Percentiles rank a stretch among this genome's conserved stretches.
phyloP scores from a whole-genome alignment of 2,329 filamentous ascomycete species.

The Sarocladium oryzae region DNA sequence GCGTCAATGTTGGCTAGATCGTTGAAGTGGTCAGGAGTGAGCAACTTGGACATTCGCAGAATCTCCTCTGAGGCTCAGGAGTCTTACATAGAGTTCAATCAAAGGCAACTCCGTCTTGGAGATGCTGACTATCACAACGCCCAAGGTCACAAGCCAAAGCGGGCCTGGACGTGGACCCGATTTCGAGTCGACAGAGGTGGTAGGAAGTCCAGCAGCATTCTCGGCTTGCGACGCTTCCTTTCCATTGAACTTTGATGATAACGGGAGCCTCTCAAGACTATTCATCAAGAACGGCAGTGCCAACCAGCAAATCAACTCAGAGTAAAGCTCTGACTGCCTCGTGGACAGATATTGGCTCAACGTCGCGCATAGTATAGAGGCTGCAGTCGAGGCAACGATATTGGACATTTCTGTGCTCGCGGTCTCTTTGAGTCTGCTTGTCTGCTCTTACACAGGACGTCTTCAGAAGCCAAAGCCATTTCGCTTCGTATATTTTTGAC shows the following conservation, averaged over 20 bases:
- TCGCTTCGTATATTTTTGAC: too few relatives aligned
- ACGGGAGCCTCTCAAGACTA: not conserved
- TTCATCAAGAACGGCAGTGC: constrained; percentile 20
- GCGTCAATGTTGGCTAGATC: constrained; percentile 18
- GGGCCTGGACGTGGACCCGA: not conserved
- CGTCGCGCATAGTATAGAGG: constrained; percentile 20
- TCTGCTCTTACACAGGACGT: too few relatives aligned
- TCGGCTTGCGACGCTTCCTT: not conserved
- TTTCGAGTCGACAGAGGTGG: not conserved
- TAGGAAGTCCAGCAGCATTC: not conserved
- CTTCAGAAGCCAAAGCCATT: too few relatives aligned
- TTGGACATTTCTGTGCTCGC: too few relatives aligned
- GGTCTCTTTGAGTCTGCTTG: too few relatives aligned
- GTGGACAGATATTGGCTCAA: constrained; percentile 17
- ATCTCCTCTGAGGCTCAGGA: constrained; percentile 13
- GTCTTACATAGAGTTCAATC: constrained; percentile 3
- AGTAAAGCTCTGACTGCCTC: constrained; percentile 21
- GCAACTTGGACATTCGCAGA: constrained; percentile 11
- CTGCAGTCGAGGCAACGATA: too few relatives aligned
- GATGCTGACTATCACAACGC: constrained; percentile 1
- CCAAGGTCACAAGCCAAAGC: not conserved
- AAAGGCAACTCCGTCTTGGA: not conserved
- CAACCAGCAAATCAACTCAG: constrained; percentile 26
- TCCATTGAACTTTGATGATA: not conserved
- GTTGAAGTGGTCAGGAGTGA: constrained; percentile 8